Base-by-base conservation (phyloP, 108 stramenopile species). In the Schizochytrium sp. region DNA sequence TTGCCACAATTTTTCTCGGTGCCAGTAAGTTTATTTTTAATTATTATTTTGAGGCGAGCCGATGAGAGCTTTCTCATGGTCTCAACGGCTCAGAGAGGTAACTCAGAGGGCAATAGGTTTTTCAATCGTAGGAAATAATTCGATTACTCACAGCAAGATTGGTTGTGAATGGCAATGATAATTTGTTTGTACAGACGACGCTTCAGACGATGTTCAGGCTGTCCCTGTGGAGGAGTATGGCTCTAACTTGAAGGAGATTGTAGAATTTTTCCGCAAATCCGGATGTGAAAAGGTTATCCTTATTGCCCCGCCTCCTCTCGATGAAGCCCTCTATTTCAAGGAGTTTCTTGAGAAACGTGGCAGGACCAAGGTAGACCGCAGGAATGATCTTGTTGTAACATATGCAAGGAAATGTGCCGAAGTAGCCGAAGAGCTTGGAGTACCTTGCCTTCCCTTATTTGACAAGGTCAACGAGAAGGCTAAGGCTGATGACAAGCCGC, bases 221-320 rank as follows among this genome's bases (percentile, higher is more conserved):
- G 76, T 83, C 28, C 76, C 76, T 28, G 5, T 83, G 47, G 76
- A 83, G 12, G 76, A 83, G 53, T 83, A 83, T 42, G 76, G 53
- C 5, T 47, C 8, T 10, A 83, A 83, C 28, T 53, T 83, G 45
- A 83, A 83, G n/a, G 15, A 7, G 5, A 83, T 83, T 0, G 76
- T 83, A 38, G 47, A 49, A 13, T 10, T n/a, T 40, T 83, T 83
- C 40, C 47, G 53, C 10, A 83, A 83, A 28, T 5, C 15, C 47
- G 53, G 53, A 1, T 83, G 76, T 53, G 53, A 83, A 38, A 17
- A 49, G 38, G 47, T 83, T 10, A 53, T 83, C 76, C 13, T 83
- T n/a, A 83, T 83, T 53, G 76, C 76, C 15, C 76, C 76, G 0
- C 76, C 76, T n/a, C 76, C 76, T 47, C 50, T 83, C 53, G 76